Evolutionary conservation across 2,329 filamentous ascomycete genomes (phyloP).

Genomic region (Triangularia setosa): DNA sequence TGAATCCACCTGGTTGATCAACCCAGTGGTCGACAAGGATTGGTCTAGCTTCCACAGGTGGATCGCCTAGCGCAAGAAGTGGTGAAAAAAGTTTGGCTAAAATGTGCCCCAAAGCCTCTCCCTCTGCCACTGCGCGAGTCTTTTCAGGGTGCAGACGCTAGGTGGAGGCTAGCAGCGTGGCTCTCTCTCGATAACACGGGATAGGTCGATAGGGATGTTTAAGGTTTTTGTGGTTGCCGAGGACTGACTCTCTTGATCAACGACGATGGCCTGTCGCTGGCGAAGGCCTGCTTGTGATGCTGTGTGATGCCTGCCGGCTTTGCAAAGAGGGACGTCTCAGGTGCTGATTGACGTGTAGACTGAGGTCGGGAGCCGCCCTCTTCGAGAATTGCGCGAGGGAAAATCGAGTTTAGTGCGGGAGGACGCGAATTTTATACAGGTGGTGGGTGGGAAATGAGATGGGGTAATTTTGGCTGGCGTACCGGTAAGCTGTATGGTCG

Average conservation of each 20-base stretch:
- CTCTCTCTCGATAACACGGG: background rate
- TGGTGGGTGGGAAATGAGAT: constrained; percentile 20
- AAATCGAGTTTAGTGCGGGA: constrained; percentile 28
- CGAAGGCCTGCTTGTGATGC: background rate
- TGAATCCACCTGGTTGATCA: background rate
- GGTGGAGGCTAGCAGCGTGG: background rate
- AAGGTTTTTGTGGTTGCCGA: background rate
- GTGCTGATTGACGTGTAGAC: background rate
- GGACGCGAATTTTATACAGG: constrained; percentile 26
- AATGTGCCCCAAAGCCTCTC: background rate
- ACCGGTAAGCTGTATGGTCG: background rate
- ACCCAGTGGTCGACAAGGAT: background rate
- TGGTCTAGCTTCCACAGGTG: background rate
- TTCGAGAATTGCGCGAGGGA: constrained; percentile 21
- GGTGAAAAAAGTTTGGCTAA: background rate
- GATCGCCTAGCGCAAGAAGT: background rate
- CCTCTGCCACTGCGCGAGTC: background rate
- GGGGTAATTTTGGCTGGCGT: constrained; percentile 12
- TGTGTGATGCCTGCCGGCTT: background rate
- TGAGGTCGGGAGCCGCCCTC: background rate
- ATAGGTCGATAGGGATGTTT: background rate
- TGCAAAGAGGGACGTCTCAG: background rate
- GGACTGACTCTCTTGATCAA: background rate
- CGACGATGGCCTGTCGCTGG: background rate
- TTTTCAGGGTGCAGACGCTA: background rate